Evolutionary conservation across 768 basidiomycete genomes (phyloP), one percentile per base, ranked within the genome.

Genomic region (Leccinum subgranulosum): DNA sequence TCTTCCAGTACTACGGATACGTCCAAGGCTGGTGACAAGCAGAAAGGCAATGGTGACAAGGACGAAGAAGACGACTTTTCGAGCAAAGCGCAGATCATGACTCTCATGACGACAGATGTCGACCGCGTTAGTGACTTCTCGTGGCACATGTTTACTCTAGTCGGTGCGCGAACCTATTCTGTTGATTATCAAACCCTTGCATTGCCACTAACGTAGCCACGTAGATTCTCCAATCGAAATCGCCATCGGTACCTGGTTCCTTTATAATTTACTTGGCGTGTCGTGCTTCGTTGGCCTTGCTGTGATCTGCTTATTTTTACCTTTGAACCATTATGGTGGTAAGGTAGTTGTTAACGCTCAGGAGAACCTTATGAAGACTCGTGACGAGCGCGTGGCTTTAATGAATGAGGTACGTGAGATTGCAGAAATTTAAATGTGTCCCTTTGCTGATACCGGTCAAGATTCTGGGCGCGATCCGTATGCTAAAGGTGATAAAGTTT

Each of bases 101-200:
- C 91, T 3, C 81, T 96, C 28, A 94, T 96, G 90, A 95, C 94
- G 6, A 94, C 92, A 6, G 94, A 97, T 63, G 92, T 94, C 28
- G 92, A 95, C 69, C 82, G 94, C 54, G 87, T 95, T 60, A 85
- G 87, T 69, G 91, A 95, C 51, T 91, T 95, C 66, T 74, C 85
- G 1, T 90, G 85, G 84, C 88, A 92, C 68, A 62, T 88, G 52
- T 92, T 89, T 67, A 76, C 87, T 1, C 79, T 92, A 39, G 78
- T 92, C 54, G 88, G 88, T 87, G 60, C 51, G 81, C 50, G 81
- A 66, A 15, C 12, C 14, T 23, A 27, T 31, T 34, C 8, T 36
- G 29, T 5, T 43, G 33, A 45, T 58, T 36, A 3, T 8, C 27
- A 2, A 15, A n/a, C 1, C 28, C 21, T 54, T 55, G 21, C 45